Percentiles rank a stretch among this genome's conserved stretches.
These are phyloP conservation scores for Penicillium sp. DNA, from an alignment of 2,329 filamentous ascomycete genomes.

Conservation along the genomic window DNA sequence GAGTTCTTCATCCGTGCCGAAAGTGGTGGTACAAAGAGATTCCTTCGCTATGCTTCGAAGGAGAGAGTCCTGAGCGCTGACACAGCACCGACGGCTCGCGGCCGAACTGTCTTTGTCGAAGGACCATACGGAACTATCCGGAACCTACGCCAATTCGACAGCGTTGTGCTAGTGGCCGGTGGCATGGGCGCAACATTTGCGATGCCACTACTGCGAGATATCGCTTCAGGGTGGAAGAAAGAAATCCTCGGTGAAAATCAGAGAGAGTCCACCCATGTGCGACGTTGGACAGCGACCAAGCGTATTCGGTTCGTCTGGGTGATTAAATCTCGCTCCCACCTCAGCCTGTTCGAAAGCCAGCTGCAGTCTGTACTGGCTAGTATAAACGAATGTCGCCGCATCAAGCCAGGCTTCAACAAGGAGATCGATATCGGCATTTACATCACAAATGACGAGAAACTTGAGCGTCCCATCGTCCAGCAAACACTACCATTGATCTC, in stretches of 20 bases:
- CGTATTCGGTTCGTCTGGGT: slow-evolving; percentile 59
- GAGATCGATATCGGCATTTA: slow-evolving; percentile 55
- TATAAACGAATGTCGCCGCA: slow-evolving; percentile 37
- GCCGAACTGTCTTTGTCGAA: slow-evolving; percentile 50
- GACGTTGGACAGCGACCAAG: slow-evolving; percentile 43
- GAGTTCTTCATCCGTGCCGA: slow-evolving; percentile 58
- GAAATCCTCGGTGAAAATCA: slow-evolving; percentile 24
- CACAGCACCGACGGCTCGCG: slow-evolving; percentile 7
- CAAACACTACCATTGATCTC: background rate
- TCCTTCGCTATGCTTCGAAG: slow-evolving; percentile 53
- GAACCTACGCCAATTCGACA: slow-evolving; percentile 60
- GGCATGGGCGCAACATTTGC: slow-evolving; percentile 61
- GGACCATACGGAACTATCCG: slow-evolving; percentile 55
- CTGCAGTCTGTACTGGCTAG: slow-evolving; percentile 48
- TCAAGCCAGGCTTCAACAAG: slow-evolving; percentile 33
- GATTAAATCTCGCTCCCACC: slow-evolving; percentile 53
- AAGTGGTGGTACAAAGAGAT: slow-evolving; percentile 51
- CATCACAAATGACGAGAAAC: slow-evolving; percentile 53
- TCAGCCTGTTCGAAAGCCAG: slow-evolving; percentile 54
- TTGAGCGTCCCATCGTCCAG: slow-evolving; percentile 33
- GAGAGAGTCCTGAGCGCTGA: slow-evolving; percentile 24
- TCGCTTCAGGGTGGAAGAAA: slow-evolving; percentile 49
- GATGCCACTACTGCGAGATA: slow-evolving; percentile 55
- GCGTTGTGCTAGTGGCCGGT: slow-evolving; percentile 58
- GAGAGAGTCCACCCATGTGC: slow-evolving; percentile 9